Evolutionary conservation across 2,329 filamentous ascomycete species (phyloP).

Genomic region (Botrytis aclada): DNA sequence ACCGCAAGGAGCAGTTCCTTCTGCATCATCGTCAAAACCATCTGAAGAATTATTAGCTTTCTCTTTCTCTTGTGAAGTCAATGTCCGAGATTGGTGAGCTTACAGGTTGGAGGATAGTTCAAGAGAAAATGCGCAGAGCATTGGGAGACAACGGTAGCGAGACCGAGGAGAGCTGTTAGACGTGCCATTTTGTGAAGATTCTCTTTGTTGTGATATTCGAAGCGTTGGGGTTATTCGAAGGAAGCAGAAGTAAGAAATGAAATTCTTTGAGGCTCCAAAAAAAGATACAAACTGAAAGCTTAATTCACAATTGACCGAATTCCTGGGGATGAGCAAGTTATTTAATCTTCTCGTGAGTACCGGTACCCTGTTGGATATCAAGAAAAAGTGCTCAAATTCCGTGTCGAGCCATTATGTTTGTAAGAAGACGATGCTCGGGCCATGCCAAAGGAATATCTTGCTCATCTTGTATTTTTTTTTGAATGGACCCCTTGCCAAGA

Average conservation of each 20-base stretch:
- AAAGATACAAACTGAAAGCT: neutral
- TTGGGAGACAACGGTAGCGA: slow-evolving; percentile 23
- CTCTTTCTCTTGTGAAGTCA: neutral
- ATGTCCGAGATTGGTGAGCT: neutral
- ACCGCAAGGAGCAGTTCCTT: slow-evolving; percentile 52
- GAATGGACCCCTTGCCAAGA: neutral
- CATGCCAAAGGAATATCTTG: neutral
- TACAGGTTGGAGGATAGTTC: slow-evolving; percentile 43
- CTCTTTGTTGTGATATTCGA: neutral
- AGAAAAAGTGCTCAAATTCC: neutral
- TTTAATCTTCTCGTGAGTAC: slow-evolving; percentile 3
- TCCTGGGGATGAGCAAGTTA: slow-evolving; percentile 8
- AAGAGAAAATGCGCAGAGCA: slow-evolving; percentile 56
- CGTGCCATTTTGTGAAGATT: slow-evolving; percentile 15
- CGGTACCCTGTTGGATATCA: neutral
- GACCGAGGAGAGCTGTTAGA: slow-evolving; percentile 15
- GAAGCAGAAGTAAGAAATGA: neutral
- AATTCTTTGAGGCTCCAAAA: neutral
- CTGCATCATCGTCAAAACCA: slow-evolving; percentile 48
- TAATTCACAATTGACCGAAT: neutral
- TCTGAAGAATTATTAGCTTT: slow-evolving; percentile 30
- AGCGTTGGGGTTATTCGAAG: neutral
- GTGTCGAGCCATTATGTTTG: neutral
- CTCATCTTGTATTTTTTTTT: neutral
- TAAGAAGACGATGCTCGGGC: neutral